phyloP scores from a whole-genome alignment of 2,329 filamentous ascomycete genomes.

The Gaeumannomyces tritici region DNA sequence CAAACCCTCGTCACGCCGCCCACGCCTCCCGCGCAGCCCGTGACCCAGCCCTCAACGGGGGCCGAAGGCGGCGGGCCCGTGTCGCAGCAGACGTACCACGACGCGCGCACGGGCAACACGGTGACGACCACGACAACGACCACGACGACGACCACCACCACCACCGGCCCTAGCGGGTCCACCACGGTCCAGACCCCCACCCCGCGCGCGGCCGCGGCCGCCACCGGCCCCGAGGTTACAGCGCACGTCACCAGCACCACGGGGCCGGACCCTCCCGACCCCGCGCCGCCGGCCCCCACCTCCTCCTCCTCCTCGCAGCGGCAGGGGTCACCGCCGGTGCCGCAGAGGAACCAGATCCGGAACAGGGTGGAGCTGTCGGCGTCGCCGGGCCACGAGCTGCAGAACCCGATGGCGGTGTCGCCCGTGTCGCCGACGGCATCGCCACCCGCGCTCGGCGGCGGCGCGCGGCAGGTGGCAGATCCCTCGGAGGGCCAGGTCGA shows the following conservation, averaged over 20 bases:
- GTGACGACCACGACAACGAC: slow-evolving; percentile 1
- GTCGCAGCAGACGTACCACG: slow-evolving; percentile 1
- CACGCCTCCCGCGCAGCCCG: not conserved
- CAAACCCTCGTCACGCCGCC: not conserved
- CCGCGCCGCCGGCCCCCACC: not conserved
- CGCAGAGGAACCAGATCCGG: slow-evolving; percentile 1
- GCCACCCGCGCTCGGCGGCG: no score
- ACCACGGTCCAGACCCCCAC: slow-evolving; percentile 2
- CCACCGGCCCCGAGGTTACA: not conserved
- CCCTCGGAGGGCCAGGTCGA: not conserved
- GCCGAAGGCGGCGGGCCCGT: not conserved
- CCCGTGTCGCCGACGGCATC: not conserved
- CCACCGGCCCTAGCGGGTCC: slow-evolving; percentile 1
- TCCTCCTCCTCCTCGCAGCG: no score
- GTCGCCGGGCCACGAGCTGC: slow-evolving; percentile 1
- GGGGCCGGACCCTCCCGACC: not conserved
- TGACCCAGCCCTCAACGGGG: not conserved
- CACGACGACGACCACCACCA: not conserved
- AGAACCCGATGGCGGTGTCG: slow-evolving; percentile 1
- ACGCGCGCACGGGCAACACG: slow-evolving; percentile 1
- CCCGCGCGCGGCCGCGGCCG: not conserved
- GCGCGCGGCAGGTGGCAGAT: not conserved
- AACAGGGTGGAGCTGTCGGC: slow-evolving; percentile 3
- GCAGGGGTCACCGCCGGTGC: not conserved
- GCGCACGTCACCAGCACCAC: not conserved